phyloP scores from a whole-genome alignment of 371 early-diverging fungal species.

The Mucor indicus region DNA sequence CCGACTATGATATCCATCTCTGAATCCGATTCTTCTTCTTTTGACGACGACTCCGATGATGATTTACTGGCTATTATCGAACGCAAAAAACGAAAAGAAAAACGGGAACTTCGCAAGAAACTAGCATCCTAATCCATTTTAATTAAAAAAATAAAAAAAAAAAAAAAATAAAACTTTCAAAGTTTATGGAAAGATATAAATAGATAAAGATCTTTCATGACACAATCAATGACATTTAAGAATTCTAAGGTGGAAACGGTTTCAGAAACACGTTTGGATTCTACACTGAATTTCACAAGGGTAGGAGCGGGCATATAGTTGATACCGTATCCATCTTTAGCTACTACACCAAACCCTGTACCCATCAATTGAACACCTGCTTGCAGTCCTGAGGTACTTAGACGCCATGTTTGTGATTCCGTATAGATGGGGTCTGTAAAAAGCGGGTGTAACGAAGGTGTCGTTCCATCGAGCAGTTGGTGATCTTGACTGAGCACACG shows the following conservation, averaged over 20 bases:
- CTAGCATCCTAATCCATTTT: background rate
- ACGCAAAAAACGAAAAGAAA: constrained; percentile 17
- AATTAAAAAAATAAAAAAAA: background rate
- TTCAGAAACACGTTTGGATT: constrained; percentile 62
- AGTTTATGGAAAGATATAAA: no score
- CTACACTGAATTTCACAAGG: constrained; percentile 77
- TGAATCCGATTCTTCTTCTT: constrained; percentile 2
- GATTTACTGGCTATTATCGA: constrained; percentile 17
- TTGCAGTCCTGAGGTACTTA: constrained; percentile 79
- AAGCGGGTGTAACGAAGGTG: constrained; percentile 51
- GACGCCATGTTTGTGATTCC: constrained; percentile 60
- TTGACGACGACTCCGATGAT: constrained; percentile 16
- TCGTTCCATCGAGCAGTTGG: constrained; percentile 14
- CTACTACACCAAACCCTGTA: constrained; percentile 79
- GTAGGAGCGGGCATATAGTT: constrained; percentile 77
- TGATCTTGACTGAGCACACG: constrained; percentile 49
- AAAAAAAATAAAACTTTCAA: no score
- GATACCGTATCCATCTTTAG: constrained; percentile 83
- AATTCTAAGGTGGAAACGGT: constrained; percentile 48
- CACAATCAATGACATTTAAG: constrained; percentile 37
- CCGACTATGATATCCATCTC: background rate
- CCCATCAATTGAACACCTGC: constrained; percentile 70
- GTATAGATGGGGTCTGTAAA: constrained; percentile 75
- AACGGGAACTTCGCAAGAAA: background rate
- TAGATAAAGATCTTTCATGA: constrained; percentile 61